Evolutionary conservation across 1,284 basidiomycete genomes (phyloP), one percentile per base, ranked within the genome.

Genomic region (Lentinula novae-zelandiae): DNA sequence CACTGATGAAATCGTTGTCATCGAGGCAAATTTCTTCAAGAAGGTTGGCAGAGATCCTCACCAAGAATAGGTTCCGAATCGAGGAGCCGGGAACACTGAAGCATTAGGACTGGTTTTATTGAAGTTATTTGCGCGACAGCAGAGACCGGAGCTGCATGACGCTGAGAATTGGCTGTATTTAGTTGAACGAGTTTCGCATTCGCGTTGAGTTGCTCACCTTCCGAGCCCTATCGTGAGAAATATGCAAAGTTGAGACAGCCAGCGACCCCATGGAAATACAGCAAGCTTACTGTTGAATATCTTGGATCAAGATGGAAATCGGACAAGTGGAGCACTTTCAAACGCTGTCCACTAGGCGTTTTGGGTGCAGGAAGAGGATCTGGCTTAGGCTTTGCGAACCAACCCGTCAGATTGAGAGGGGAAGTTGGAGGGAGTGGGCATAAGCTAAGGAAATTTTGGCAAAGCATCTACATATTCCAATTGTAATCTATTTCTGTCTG

Each of bases 271-370:
- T 27, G 2, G 2, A 42, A 15, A 7, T 12, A 5, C 15, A 20
- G 13, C 34, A 34, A 4, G 67, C 79, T 60, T 66, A 86, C 82
- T 78, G 52, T 46, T 22, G 44, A 46, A 46, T 46, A 46, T 20
- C 44, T 20, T 20, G 91, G 85, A 69, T 93, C 92, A 57, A 93
- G 74, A 72, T 93, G 92, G 62, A 91, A 77, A 67, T 93, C 91
- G 0, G 89, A 91, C 13, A 92, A 66, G 68, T 93, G 92, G 52
- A 93, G 73, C 1, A 93, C 85, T 67, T 89, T 90, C 46, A 93
- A 73, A 52, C 83, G 78, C 67, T 86, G 75, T 9, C 87, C 88
- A 51, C 83, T 88, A 12, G 81, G 78, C 68, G 78, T 75, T 70
- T 79, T 85, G 0, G 78, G 75, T 10, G 75, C 63, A 20, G 83